Evolutionary conservation across 192 early-diverging fungal genomes (phyloP), one percentile per base, ranked within the genome.

Genomic region (Podila minutissima): DNA sequence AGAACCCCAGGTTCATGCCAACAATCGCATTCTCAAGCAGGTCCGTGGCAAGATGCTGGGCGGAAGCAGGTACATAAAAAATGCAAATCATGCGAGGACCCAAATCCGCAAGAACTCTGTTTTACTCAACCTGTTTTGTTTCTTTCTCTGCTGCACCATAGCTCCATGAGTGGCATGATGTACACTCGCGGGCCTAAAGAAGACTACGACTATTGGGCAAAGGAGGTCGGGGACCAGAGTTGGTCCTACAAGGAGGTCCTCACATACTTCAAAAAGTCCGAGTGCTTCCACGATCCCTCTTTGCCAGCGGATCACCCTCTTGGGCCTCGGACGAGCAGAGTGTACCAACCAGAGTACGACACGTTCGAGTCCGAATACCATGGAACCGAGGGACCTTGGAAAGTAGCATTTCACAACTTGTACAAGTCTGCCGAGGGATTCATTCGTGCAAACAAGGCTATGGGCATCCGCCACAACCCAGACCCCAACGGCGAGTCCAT

Each of bases 201-300:
- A 24, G 67, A 69, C 26, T 69, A 69, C 24, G 55, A 69, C 29
- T 15, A 60, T 26, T 74, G 64, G 72, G 72, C 35, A n/a, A 58
- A 37, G 31, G 22, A 38, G 10, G 8, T 55, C 22, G 82, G 71
- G 20, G 69, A 72, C 50, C 65, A 58, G 3, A 74, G 74, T 3
- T 83, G 82, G 82, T 73, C 74, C 9, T 83, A 72, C 48, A 57
- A 76, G 10, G 70, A 75, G 1, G 62, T 53, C n/a, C 46, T 72
- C 13, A 59, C 64, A 4, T 69, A 72, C 37, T 83, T 76, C 50
- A 72, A 73, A 33, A 79, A 79, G 29, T 59, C 67, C 15, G 58
- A 60, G 20, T 24, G 58, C 1, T 65, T 65, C 46, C 20, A 29
- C 2, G 64, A 65, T 50, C 64, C 64, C n/a, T 9, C n/a, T 33